Base-by-base conservation (phyloP, 2,329 filamentous ascomycete genomes). In the Shiraia bambusicola region DNA sequence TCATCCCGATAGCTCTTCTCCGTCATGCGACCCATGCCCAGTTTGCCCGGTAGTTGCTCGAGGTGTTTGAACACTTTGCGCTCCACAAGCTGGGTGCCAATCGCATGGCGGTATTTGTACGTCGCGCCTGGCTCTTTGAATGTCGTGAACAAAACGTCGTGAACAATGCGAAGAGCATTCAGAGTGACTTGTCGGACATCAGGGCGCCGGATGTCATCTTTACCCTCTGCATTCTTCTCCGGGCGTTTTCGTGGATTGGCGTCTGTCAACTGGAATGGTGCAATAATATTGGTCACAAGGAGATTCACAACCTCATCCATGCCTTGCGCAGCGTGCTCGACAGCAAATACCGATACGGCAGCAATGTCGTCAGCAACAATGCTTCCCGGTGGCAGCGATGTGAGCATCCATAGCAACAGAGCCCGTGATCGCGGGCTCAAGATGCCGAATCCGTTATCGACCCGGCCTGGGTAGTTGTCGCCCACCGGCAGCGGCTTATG, bases 241-340 rank as follows among this genome's bases (percentile, higher is more conserved):
- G 50, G 36, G 6, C 42, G 37, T 14, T 50, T 69, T 6, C 79
- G 73, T 0, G 83, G 80, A 45, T 88, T 91, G 16, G 86, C 87
- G 6, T 78, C 79, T 1, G 83, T 88, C 52, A 85, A 81, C 5
- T 83, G 79, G 43, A 94, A 82, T 0, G 93, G 93, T 37, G 78
- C 81, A 45, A 86, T 77, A 25, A 97, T 77, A 58, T 98, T 97
- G 1, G 83, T 78, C 0, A 95, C 80, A 27, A 97, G 83, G 70
- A 95, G 81, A 35, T 92, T 81, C n/a, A 95, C 90, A 26, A 96
- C 85, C 71, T 97, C 93, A 50, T 94, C 87, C 10, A 88, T 87
- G 12, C 91, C 93, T 14, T 83, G 79, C 28, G 86, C 88, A 1
- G 90, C 87, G 64, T 97, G 89, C 2, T 84, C 85, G 41, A 97